Evolutionary conservation across 2,329 filamentous ascomycete species (phyloP).

Genomic region (Thermoascus crustaceus): DNA sequence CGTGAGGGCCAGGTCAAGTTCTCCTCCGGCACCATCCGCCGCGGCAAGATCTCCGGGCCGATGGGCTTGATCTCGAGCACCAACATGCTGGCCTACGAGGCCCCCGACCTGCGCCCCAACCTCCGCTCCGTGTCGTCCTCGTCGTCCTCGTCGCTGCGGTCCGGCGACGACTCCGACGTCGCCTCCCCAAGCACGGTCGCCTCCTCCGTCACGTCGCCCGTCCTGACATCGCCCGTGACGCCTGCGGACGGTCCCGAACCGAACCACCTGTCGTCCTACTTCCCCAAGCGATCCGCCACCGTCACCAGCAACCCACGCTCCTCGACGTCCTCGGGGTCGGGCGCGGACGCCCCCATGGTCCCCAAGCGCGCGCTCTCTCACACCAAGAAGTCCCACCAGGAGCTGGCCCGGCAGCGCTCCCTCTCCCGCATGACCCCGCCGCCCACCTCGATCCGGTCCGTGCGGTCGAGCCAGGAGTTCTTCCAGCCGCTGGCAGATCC

Average conservation of each 20-base stretch:
- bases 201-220: constrained; percentile 42
- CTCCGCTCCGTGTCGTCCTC: constrained; percentile 43
- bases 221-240: constrained; percentile 34
- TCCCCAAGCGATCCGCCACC: constrained; percentile 62
- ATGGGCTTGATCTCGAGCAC: constrained; percentile 86
- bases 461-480: constrained; percentile 29
- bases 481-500: constrained; percentile 27
- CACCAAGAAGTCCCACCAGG: constrained; percentile 78
- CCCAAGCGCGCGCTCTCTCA: constrained; percentile 76
- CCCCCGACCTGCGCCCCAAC: constrained; percentile 77
- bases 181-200: constrained; percentile 41
- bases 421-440: constrained; percentile 44
- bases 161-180: constrained; percentile 63
- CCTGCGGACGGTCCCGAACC: constrained; percentile 44
- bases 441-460: constrained; percentile 27
- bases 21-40: constrained; percentile 37
- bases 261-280: constrained; percentile 51
- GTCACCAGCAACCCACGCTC: constrained; percentile 50
- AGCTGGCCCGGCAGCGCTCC: constrained; percentile 61
- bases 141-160: constrained; percentile 45
- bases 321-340: constrained; percentile 37
- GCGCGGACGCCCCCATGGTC: constrained; percentile 55
- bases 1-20: constrained; percentile 39
- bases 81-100: constrained; percentile 92
- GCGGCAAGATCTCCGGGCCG: constrained; percentile 66